Conservation (phyloP, 2,329 filamentous ascomycete species). For the Fusarium transvaalense region DNA sequence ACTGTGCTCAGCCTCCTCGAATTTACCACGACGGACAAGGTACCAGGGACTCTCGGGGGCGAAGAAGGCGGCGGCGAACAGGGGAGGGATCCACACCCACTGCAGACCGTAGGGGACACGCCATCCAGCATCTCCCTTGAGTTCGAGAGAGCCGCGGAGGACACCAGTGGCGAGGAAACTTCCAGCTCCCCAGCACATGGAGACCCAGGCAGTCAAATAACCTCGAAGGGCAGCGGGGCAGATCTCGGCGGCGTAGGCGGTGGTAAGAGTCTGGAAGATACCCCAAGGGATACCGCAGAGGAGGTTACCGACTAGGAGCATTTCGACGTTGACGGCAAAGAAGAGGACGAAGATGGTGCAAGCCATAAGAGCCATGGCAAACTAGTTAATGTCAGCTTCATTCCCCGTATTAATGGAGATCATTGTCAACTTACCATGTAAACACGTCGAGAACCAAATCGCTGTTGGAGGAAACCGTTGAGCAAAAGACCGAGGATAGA, state of each 20-base stretch:
- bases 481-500: slow-evolving; percentile 63
- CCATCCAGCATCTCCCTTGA: slow-evolving; percentile 58
- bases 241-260: slow-evolving; percentile 63
- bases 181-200: slow-evolving; percentile 63
- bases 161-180: slow-evolving; percentile 60
- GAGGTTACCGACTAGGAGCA: slow-evolving; percentile 60
- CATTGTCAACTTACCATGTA: slow-evolving; percentile 55
- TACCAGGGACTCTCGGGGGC: slow-evolving; percentile 65
- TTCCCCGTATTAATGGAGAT: not conserved
- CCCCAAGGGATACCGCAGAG: slow-evolving; percentile 62
- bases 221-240: slow-evolving; percentile 59
- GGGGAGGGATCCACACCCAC: slow-evolving; percentile 61
- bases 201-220: slow-evolving; percentile 62
- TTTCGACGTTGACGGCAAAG: slow-evolving; percentile 56
- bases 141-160: slow-evolving; percentile 55
- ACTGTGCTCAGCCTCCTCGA: slow-evolving; percentile 55
- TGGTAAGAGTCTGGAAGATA: slow-evolving; percentile 60
- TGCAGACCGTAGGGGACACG: slow-evolving; percentile 62
- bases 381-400: slow-evolving; percentile 21
- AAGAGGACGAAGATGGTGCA: slow-evolving; percentile 63
- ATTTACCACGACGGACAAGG: slow-evolving; percentile 57
- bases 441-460: slow-evolving; percentile 60
- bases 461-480: slow-evolving; percentile 62
- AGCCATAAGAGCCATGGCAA: slow-evolving; percentile 54
- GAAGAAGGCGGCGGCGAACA: slow-evolving; percentile 57